phyloP scores from a whole-genome alignment of 768 basidiomycete genomes.

The Russula earlei region DNA sequence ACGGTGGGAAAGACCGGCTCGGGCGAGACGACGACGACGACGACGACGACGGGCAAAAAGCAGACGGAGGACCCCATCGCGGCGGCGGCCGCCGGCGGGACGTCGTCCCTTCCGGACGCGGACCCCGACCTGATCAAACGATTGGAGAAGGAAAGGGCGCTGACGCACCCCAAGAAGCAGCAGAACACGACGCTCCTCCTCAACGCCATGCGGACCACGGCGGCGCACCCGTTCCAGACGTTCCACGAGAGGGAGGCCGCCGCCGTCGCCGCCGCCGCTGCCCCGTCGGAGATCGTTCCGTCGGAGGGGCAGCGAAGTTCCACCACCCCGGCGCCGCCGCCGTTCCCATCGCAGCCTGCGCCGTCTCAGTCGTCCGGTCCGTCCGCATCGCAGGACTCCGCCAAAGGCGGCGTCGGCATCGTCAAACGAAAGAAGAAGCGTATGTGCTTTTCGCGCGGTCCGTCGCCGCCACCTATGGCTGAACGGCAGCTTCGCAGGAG shows the following conservation, averaged over 20 bases:
- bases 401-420: conserved; percentile 41
- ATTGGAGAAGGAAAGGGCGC: conserved; percentile 11
- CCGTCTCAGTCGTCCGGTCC: conserved; percentile 30
- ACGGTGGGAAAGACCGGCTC: conserved; percentile 25
- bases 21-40: too few species aligned
- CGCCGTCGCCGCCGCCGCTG: conserved; percentile 26
- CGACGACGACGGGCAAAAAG: conserved; percentile 37
- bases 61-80: conserved; percentile 20
- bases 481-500: background rate
- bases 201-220: conserved; percentile 76
- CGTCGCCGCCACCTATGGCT: background rate
- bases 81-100: background rate
- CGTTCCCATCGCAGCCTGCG: conserved; percentile 21
- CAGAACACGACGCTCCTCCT: conserved; percentile 61
- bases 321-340: conserved; percentile 27
- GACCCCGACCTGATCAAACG: conserved; percentile 8
- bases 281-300: background rate
- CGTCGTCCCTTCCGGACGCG: conserved; percentile 5
- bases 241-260: conserved; percentile 32
- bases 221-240: conserved; percentile 51
- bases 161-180: conserved; percentile 37
- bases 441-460: conserved; percentile 32
- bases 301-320: conserved; percentile 24
- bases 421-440: conserved; percentile 75
- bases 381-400: conserved; percentile 36